phyloP scores from a whole-genome alignment of 225 moss, liverwort and hornwort species.

The Pseudoscleropodium purum region DNA sequence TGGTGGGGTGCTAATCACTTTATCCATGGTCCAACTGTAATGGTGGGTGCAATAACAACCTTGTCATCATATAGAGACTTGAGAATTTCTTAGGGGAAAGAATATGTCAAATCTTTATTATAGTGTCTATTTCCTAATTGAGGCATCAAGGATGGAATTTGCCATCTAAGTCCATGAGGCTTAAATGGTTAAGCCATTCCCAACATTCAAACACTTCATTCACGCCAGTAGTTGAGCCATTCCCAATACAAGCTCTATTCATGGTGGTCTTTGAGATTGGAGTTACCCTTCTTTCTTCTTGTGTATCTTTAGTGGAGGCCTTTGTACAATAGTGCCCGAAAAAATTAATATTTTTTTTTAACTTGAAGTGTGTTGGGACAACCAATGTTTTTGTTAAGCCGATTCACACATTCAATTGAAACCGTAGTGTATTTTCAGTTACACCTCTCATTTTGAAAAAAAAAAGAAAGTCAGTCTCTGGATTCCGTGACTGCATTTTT shows the following conservation, averaged over 20 bases:
- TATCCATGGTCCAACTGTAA: neutral
- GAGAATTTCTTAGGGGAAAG: no score
- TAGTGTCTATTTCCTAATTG: neutral
- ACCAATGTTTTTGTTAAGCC: neutral
- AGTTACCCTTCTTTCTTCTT: no score
- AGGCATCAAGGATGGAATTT: neutral
- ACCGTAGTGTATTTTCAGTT: neutral
- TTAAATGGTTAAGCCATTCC: neutral
- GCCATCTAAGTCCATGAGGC: neutral
- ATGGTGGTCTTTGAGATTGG: neutral
- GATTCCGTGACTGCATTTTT: neutral
- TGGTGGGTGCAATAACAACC: neutral
- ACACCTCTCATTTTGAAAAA: neutral
- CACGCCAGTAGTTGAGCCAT: no score
- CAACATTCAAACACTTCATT: no score
- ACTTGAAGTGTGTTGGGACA: neutral
- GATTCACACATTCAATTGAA: neutral
- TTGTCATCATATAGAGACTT: accelerated
- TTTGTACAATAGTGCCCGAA: neutral
- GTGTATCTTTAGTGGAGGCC: neutral
- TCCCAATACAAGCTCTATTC: neutral
- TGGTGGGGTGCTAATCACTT: neutral
- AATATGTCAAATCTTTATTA: neutral
- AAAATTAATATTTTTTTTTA: neutral
- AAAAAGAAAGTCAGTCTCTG: neutral